Base-by-base conservation (phyloP, 371 early-diverging fungal genomes). In the Phascolomyces articulosus region DNA sequence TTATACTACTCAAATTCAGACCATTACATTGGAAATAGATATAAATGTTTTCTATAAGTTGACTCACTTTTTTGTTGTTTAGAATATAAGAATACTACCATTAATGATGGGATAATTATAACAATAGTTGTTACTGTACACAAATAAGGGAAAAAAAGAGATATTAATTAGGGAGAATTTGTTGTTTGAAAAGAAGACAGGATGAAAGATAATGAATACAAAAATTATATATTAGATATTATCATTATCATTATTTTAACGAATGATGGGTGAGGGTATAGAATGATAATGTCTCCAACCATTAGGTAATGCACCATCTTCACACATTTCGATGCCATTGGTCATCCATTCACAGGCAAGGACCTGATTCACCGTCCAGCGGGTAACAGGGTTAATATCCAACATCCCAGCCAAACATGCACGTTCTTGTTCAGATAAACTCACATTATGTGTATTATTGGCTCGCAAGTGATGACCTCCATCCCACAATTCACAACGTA, bases 361-460 rank as follows among this genome's bases (percentile, higher is more conserved):
- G 7, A 74, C 77, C 49, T 79, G 75, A 29, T 69, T 64, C 11
- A 75, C 74, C n/a, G 77, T 79, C 77, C 75, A 82, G 24, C 86
- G 78, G 11, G 74, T 75, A 9, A 69, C 51, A 3, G 83, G 77
- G 34, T 83, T 67, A 7, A 80, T 81, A 62, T 86, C 84, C 29
- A 86, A n/a, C 75, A 86, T 82, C 11, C 73, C 75, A 26, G 68
- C 75, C 47, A 82, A 54, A 27, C 79, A 78, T 11, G 69, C 75
- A 6, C 66, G 63, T 58, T 72, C 74, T 13, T 65, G 64, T 34
- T 70, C 67, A 51, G 51, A 20, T 15, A 51, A 13, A 15, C 24
- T 51, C 10, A 51, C 51, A 23, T 24, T 11, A 11, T 20, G 51
- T n/a, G 4, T 51, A 51, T 20, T 51, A n/a, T 51, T 51, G 20